Evolutionary conservation across 2,329 filamentous ascomycete genomes (phyloP), one percentile per base, ranked within the genome.

Genomic region (Onygenales sp.): DNA sequence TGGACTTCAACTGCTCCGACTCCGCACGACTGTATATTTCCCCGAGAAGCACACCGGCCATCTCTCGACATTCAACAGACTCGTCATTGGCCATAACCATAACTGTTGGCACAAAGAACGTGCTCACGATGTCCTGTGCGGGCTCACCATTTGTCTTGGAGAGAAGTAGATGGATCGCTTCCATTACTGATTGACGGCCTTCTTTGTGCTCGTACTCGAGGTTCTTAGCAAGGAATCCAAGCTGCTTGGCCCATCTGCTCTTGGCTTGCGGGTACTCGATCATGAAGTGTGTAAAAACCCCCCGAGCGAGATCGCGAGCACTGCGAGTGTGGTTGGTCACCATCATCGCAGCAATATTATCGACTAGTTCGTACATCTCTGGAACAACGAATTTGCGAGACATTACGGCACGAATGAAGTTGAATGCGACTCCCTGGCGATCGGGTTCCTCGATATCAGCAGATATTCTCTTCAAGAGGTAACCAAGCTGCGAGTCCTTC

Each of bases 231-330:
- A 98, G 78, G 66, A 97, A 98, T 53, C 80, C 83, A 50, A 96
- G 79, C 66, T 97, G 92, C 67, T 95, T 95, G 41, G 82, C 80
- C 84, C 93, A 94, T 11, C 93, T 81, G 58, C 84, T 87, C 69
- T 90, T 91, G 63, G 87, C 89, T 67, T 97, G 93, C 0, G 93
- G 92, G 64, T 96, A 98, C 52, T 96, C 90, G 59, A 91, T 83
- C 53, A 98, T 75, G 72, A 98, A 98, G 60, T 96, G 89, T 69
- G 95, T 86, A 70, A 94, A 98, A 11, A 89, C 86, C 17, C 89
- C 89, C 54, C 93, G 81, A 11, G 92, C 91, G 39, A 95, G 77
- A 66, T 96, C 89, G 51, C 93, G 82, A 2, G 92, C 92, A 59
- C 87, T 84, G 61, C 87, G 86, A 61, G 94, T 91, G 58, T 95